Percentiles rank a stretch among this genome's conserved stretches.
phyloP scores from a whole-genome alignment of 2,329 filamentous ascomycete species.

The Scytalidium lignicola region DNA sequence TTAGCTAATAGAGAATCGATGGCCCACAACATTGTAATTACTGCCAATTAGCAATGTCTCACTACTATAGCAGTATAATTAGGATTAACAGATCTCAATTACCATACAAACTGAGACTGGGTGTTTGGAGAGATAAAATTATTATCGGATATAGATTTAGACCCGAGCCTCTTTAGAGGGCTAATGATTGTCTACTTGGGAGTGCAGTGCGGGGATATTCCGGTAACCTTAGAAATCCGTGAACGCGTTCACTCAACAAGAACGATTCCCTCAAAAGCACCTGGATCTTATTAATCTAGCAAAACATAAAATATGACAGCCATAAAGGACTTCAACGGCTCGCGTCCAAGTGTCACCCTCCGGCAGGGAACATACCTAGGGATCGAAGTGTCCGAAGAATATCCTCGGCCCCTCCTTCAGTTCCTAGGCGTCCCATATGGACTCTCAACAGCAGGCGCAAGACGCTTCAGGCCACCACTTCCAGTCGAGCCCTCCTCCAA shows the following conservation, averaged over 20 bases:
- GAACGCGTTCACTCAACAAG: too few relatives aligned
- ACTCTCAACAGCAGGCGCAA: slow-evolving; percentile 39
- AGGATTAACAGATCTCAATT: too few relatives aligned
- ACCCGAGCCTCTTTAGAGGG: too few relatives aligned
- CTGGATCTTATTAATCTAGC: too few relatives aligned
- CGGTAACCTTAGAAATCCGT: not conserved
- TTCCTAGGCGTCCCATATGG: slow-evolving; percentile 48
- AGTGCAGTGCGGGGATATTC: not conserved
- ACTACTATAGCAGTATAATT: not conserved
- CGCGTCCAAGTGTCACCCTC: slow-evolving; percentile 13
- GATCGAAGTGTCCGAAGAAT: slow-evolving; percentile 8
- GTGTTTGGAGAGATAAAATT: not conserved
- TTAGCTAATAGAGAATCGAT: too few relatives aligned
- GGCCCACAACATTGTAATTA: too few relatives aligned
- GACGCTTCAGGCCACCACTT: slow-evolving; percentile 35
- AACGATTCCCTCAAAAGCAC: too few relatives aligned
- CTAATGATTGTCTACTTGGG: too few relatives aligned
- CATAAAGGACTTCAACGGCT: not conserved
- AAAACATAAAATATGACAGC: not conserved
- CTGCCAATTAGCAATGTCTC: too few relatives aligned
- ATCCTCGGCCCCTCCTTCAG: slow-evolving; percentile 25
- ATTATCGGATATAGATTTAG: not conserved
- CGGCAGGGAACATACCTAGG: slow-evolving; percentile 24
- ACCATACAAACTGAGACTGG: not conserved
- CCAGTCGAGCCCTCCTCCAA: slow-evolving; percentile 12